Evolutionary conservation across 1,284 basidiomycete species (phyloP), one percentile per base, ranked within the genome.

Genomic region (Pulchroboletus neoregius): DNA sequence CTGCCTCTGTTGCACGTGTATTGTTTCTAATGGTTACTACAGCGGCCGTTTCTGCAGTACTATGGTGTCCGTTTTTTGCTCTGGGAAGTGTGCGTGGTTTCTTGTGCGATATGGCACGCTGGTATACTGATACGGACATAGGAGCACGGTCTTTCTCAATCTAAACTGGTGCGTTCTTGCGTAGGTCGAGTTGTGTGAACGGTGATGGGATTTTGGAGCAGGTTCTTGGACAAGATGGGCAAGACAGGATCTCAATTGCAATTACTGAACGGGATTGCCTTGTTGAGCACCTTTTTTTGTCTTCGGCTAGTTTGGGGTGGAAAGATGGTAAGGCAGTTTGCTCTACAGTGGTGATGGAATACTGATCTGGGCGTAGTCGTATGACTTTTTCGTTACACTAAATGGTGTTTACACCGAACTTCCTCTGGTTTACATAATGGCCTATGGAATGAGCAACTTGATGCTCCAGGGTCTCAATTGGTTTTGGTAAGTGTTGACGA

Each of bases 81-180:
- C 16, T 90, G 87, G 87, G 86, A 88, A 66, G 68, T 78, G 77
- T 85, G 63, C 47, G 78, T 70, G 22, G 36, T 34, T 9, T 12
- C 16, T 43, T 46, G 35, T 43, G 23, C 18, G 24, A 37, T 37
- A 3, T 39, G 10, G 23, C 43, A 39, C 27, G 45, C 37, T 20
- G 36, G 8, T 24, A 53, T 22, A 51, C 46, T 54, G 31, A 55
- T 28, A 15, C 39, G 41, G 16, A 6, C 16, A n/a, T 49, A 82
- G 81, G 65, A 85, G 82, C 72, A 90, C 87, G 0, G 74, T 87
- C 46, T 88, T 90, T 66, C 69, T 90, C 49, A 84, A 90, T 58
- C 77, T 83, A 49, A 85, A 89, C 53, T 87, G 85, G 85, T 85
- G 49, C 50, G 59, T 46, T 28, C 12, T 24, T 4, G 34, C 18